phyloP scores from a whole-genome alignment of 129 eudicot species.

The Artemisia tridentata region DNA sequence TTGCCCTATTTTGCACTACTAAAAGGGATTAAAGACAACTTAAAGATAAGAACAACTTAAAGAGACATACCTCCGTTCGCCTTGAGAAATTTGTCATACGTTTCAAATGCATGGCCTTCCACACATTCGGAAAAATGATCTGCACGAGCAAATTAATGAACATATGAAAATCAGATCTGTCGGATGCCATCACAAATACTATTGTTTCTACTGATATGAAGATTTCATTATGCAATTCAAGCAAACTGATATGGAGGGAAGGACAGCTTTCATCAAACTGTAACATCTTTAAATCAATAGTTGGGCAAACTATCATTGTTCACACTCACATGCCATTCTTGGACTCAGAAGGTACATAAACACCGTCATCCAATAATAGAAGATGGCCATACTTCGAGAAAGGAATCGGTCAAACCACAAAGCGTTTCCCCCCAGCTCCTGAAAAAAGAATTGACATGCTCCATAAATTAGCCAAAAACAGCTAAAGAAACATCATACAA shows the following conservation, averaged over 20 bases:
- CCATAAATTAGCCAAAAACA: neutral
- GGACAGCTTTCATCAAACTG: conserved; percentile 13
- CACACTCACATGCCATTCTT: conserved; percentile 95
- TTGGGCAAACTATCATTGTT: neutral
- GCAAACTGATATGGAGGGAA: too few relatives aligned
- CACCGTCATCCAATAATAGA: conserved; percentile 88
- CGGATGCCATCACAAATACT: conserved; percentile 1
- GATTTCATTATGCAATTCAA: too few relatives aligned
- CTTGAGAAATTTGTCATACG: conserved; percentile 90
- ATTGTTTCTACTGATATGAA: neutral
- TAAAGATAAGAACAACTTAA: too few relatives aligned
- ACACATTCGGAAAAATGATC: conserved; percentile 99
- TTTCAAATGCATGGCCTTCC: conserved; percentile 88
- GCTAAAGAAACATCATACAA: neutral
- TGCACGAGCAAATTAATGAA: conserved; percentile 38
- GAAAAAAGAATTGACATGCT: conserved; percentile 25
- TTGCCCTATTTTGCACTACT: neutral
- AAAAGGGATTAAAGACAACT: conserved; percentile 9
- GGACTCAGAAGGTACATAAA: conserved; percentile 85
- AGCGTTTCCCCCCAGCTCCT: conserved; percentile 98
- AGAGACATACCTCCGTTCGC: conserved; percentile 62
- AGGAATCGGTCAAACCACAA: conserved; percentile 98
- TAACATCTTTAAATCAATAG: neutral
- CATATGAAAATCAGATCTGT: conserved; percentile 5
- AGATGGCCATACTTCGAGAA: conserved; percentile 82